Evolutionary conservation across 208 protist genomes (phyloP).

Genomic region (Acanthamoeba lenticulata): DNA sequence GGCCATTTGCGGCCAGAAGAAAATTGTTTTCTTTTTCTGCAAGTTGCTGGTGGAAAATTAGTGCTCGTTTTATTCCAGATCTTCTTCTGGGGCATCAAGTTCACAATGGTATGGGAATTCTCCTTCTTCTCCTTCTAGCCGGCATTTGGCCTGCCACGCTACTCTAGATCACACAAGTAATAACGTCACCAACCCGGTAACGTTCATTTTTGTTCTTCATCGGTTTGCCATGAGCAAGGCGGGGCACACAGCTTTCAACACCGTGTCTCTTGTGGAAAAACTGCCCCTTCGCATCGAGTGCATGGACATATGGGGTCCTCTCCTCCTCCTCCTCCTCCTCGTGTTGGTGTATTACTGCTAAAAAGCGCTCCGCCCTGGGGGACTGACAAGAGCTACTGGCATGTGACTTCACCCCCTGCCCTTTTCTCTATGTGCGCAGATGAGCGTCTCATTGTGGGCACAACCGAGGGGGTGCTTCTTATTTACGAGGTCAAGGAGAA

Average conservation of each 20-base stretch:
- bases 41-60: too few relatives aligned
- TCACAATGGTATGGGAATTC: too few relatives aligned
- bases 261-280: neutral
- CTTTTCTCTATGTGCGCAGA: neutral
- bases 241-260: constrained; percentile 21
- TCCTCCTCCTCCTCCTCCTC: neutral
- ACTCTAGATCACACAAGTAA: too few relatives aligned
- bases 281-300: constrained; percentile 22
- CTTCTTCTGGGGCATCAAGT: too few relatives aligned
- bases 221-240: neutral
- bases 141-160: too few relatives aligned
- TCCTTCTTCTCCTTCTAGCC: too few relatives aligned
- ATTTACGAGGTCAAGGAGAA: constrained; percentile 50
- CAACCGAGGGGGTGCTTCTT: constrained; percentile 27
- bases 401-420: neutral
- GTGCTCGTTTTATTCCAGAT: too few relatives aligned
- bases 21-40: too few relatives aligned
- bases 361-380: too few relatives aligned
- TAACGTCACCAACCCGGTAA: too few relatives aligned
- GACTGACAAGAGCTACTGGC: neutral
- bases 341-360: neutral
- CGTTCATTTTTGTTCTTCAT: neutral
- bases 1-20: too few relatives aligned
- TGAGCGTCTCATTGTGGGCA: constrained; percentile 23
- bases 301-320: constrained; percentile 26